Evolutionary conservation across 257 asterid genomes (phyloP).

Genomic region (Nicotiana noctiflora): DNA sequence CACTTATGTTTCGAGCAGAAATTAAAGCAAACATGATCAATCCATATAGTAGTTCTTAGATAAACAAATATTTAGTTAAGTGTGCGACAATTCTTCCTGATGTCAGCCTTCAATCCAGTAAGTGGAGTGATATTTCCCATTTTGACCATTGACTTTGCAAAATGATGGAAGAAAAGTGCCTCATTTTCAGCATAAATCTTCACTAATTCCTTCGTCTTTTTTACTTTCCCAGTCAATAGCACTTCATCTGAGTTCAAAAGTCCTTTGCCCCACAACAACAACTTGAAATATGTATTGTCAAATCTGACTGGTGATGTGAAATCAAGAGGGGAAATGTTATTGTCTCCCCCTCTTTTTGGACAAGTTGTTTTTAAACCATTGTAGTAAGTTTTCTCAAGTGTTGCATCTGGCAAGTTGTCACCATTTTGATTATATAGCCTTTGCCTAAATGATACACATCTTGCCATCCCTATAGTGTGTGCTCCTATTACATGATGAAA

Average conservation of each 20-base stretch:
- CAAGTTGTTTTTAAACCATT: conserved; percentile 37
- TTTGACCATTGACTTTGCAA: conserved; percentile 60
- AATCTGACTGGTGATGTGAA: conserved; percentile 53
- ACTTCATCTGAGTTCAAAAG: conserved; percentile 67
- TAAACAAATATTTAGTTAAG: not conserved
- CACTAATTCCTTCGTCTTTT: conserved; percentile 34
- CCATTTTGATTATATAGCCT: conserved; percentile 70
- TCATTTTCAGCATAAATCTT: conserved; percentile 48
- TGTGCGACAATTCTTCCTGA: conserved; percentile 48
- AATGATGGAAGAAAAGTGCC: conserved; percentile 52
- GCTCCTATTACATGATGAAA: conserved; percentile 33
- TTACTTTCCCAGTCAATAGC: conserved; percentile 42
- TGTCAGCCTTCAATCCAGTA: conserved; percentile 44
- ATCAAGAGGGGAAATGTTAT: conserved; percentile 57
- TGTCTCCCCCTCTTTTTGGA: conserved; percentile 59
- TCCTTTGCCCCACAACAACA: conserved; percentile 48
- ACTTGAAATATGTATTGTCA: conserved; percentile 68
- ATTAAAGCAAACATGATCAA: not conserved
- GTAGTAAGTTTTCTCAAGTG: conserved; percentile 47
- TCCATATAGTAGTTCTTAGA: not conserved
- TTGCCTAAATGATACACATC: conserved; percentile 61
- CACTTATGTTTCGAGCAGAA: not conserved
- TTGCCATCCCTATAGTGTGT: conserved; percentile 70
- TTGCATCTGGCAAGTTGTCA: conserved; percentile 42
- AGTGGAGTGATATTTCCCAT: conserved; percentile 69